phyloP scores from a whole-genome alignment of 306 rosid genomes.

The Prunus kanzakura region DNA sequence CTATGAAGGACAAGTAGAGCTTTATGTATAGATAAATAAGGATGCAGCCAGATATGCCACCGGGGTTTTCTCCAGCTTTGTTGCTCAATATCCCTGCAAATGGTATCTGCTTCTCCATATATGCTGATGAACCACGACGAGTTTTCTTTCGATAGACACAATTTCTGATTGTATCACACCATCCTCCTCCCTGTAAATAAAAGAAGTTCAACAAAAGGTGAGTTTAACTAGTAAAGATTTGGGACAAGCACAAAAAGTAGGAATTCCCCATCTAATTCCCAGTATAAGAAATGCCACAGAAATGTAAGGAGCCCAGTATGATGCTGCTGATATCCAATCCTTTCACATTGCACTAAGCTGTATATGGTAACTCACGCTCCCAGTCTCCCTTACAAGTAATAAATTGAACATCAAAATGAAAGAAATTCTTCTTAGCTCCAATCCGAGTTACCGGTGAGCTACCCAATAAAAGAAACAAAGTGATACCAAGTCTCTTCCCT shows the following conservation, averaged over 20 bases:
- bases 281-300: too few species aligned
- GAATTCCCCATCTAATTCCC: too few species aligned
- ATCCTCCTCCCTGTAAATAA: slow-evolving; percentile 86
- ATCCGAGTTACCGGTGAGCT: background rate
- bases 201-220: background rate
- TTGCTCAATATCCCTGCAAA: slow-evolving; percentile 80
- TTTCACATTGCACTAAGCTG: background rate
- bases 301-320: too few species aligned
- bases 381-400: background rate
- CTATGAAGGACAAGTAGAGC: background rate
- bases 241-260: too few species aligned
- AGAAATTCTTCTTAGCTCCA: background rate
- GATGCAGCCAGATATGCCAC: slow-evolving; percentile 32
- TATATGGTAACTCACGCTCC: background rate
- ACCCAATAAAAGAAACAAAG: background rate
- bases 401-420: background rate
- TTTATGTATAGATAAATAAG: background rate
- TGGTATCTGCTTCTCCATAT: slow-evolving; percentile 82
- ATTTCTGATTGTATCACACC: slow-evolving; percentile 76
- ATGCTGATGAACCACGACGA: slow-evolving; percentile 67
- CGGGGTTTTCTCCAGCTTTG: slow-evolving; percentile 74
- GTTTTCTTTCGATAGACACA: slow-evolving; percentile 82
- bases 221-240: background rate
- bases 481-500: background rate
- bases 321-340: too few species aligned